Base-by-base conservation (phyloP, 768 basidiomycete species). In the Boletales sp. region DNA sequence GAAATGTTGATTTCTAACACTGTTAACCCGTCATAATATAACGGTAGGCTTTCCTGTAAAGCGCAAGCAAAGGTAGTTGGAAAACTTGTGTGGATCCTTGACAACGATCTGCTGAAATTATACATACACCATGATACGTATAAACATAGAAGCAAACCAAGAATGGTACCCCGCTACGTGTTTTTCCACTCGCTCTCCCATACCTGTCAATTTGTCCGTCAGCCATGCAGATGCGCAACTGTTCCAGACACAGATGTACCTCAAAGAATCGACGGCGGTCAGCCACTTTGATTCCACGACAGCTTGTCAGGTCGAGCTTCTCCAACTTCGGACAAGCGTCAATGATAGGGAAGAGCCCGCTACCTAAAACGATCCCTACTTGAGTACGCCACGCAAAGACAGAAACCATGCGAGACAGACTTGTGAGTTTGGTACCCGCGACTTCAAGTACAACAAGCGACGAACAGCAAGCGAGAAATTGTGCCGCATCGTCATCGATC, bases 241-340 rank as follows among this genome's bases (percentile, higher is more conserved):
- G 40, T 77, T 30, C 8, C n/a, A 6, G 34, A 24, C 12, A 43
- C 29, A 9, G 12, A 27, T 6, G 36, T 12, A 43, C 85, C 72
- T 87, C 82, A 56, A 88, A 88, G 56, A 88, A 82, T 8, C 75
- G 75, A 13, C 86, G 74, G 21, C 86, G 69, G 53, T 86, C 82
- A 1, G 71, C 71, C 5, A 86, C 74, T 7, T 59, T 70, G 46
- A 88, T 73, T 5, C 86, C 79, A 45, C 86, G 74, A 52, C 86
- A 88, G 51, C 83, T 80, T 4, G 83, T 87, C 40, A 88, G 66
- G 58, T 86, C 79, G 13, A 87, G 60, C n/a, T 69, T 76, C 49
- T 71, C 65, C 27, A 88, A 68, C 27, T 66, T 69, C 3, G 69
- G 53, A 55, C 86, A 88, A 0, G 72, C 73, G 55, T 86, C 79